Conservation (phyloP, 495 filamentous ascomycete species). For the Xylaria castorea region DNA sequence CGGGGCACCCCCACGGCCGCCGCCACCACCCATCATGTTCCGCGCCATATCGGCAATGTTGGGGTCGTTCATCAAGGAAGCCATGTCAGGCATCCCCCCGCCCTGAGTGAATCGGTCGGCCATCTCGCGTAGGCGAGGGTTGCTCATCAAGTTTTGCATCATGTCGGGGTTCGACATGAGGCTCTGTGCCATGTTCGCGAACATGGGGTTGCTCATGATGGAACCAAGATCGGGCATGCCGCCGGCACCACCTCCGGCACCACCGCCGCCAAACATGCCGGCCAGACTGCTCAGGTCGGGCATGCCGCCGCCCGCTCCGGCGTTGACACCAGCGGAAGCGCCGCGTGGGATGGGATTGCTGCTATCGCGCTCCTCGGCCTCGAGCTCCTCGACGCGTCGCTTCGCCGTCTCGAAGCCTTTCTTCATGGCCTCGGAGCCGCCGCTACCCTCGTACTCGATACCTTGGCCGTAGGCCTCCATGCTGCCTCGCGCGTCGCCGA, state of each 20-base stretch:
- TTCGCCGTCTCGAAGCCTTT: slow-evolving; percentile 92
- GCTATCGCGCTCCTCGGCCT: slow-evolving; percentile 46
- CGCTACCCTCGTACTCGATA: slow-evolving; percentile 92
- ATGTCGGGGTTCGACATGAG: slow-evolving; percentile 94
- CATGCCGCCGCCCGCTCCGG: slow-evolving; percentile 59
- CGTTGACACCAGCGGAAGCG: slow-evolving; percentile 57
- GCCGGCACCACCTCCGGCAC: slow-evolving; percentile 66
- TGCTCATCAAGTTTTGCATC: slow-evolving; percentile 89
- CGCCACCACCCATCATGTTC: slow-evolving; percentile 77
- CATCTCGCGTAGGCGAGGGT: slow-evolving; percentile 87
- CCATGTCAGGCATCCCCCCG: slow-evolving; percentile 82
- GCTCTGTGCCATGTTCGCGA: slow-evolving; percentile 93
- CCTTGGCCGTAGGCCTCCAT: slow-evolving; percentile 96
- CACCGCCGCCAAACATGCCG: slow-evolving; percentile 45
- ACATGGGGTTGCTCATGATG: slow-evolving; percentile 98
- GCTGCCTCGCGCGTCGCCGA: slow-evolving; percentile 85
- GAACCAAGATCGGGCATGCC: slow-evolving; percentile 84
- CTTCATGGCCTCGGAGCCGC: slow-evolving; percentile 88
- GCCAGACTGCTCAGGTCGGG: slow-evolving; percentile 27
- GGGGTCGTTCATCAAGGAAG: slow-evolving; percentile 86
- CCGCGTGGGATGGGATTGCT: slow-evolving; percentile 58
- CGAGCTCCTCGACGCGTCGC: slow-evolving; percentile 77
- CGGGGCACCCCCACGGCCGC: slow-evolving; percentile 47
- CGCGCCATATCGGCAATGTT: slow-evolving; percentile 88
- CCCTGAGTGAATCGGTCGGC: slow-evolving; percentile 69